Percentiles rank a stretch among this genome's conserved stretches.
Evolutionary conservation across 495 filamentous ascomycete species (phyloP).

Genomic region (Bombardia bombarda): DNA sequence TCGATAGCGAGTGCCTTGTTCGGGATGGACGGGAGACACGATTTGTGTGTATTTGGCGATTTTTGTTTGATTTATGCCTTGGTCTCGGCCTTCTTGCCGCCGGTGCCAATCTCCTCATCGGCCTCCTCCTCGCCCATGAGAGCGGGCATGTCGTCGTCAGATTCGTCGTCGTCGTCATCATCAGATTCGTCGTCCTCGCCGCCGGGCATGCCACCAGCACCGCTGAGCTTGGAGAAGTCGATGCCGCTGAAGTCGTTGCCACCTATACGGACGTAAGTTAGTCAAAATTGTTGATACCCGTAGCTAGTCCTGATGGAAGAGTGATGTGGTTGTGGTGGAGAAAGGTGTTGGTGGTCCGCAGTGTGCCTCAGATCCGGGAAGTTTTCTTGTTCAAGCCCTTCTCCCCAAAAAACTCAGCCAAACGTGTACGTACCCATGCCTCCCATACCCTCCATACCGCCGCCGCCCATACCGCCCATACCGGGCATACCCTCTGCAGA

Average conservation of each 20-base stretch:
- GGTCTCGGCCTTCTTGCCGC: neutral
- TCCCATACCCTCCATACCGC: too few species aligned
- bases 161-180: constrained; percentile 49
- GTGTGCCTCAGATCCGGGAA: constrained; percentile 8
- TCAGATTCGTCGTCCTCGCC: constrained; percentile 56
- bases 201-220: constrained; percentile 41
- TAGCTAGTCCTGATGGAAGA: too few species aligned
- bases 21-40: too few species aligned
- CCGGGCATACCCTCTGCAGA: constrained; percentile 37
- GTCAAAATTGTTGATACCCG: too few species aligned
- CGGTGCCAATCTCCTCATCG: neutral
- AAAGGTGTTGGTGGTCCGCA: too few species aligned
- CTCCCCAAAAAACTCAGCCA: too few species aligned
- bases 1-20: too few species aligned
- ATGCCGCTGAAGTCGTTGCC: constrained; percentile 57
- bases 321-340: too few species aligned
- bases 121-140: constrained; percentile 35
- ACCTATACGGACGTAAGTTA: constrained; percentile 4
- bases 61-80: too few species aligned
- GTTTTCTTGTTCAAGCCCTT: too few species aligned
- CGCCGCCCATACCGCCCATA: constrained; percentile 29
- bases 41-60: too few species aligned
- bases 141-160: constrained; percentile 34
- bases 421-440: constrained; percentile 36
- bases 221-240: constrained; percentile 90